Evolutionary conservation across 140 eudicot species (phyloP).

Genomic region (Bidens hawaiensis): DNA sequence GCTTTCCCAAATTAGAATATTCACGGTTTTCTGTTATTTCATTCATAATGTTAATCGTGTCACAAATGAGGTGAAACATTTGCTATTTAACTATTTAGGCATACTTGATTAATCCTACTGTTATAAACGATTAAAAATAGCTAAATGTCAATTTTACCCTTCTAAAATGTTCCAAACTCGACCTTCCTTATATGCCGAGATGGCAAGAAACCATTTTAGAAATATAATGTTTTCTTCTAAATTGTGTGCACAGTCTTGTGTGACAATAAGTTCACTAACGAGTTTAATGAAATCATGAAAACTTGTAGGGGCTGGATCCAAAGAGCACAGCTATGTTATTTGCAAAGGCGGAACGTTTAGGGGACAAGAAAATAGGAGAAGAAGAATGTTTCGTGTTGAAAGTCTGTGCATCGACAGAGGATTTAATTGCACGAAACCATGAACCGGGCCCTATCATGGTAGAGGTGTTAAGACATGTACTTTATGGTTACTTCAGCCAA

Average conservation of each 20-base stretch:
- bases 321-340: slow-evolving; percentile 48
- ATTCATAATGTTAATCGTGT: too few species aligned
- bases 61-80: too few species aligned
- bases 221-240: too few species aligned
- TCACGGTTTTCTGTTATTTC: too few species aligned
- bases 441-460: slow-evolving; percentile 33
- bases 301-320: slow-evolving; percentile 65
- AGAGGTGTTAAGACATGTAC: slow-evolving; percentile 56
- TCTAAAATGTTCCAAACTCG: too few species aligned
- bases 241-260: neutral
- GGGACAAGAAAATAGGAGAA: slow-evolving; percentile 53
- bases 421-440: slow-evolving; percentile 47
- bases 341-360: slow-evolving; percentile 51
- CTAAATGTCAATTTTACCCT: too few species aligned
- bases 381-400: slow-evolving; percentile 68
- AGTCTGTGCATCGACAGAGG: slow-evolving; percentile 40
- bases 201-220: too few species aligned
- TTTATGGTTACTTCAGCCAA: slow-evolving; percentile 76
- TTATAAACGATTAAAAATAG: too few species aligned
- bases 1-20: too few species aligned
- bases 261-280: neutral
- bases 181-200: too few species aligned
- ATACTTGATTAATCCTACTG: too few species aligned
- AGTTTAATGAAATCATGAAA: neutral
- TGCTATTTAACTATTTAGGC: too few species aligned